These are phyloP conservation scores for Umbelopsis isabellina DNA, from an alignment of 192 early-diverging fungal species.

Conservation along the genomic window DNA sequence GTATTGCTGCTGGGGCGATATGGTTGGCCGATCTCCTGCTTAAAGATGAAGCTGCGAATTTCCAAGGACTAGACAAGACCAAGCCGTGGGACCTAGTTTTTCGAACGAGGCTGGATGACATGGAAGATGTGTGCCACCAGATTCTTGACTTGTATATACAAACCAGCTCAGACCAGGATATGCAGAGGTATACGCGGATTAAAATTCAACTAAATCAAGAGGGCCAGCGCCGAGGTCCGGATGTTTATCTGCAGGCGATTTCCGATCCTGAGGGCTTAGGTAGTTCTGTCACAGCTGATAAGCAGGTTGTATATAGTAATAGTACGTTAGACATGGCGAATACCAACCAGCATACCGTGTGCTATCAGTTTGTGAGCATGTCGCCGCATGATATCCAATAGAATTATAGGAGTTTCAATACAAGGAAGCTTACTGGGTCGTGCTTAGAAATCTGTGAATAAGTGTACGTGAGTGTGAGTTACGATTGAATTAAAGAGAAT, in stretches of 20 bases:
- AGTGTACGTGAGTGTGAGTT: not conserved
- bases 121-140: slow-evolving; percentile 60
- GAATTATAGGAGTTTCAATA: slow-evolving; percentile 9
- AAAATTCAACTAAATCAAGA: slow-evolving; percentile 56
- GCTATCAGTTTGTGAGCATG: slow-evolving; percentile 32
- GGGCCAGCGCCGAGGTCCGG: slow-evolving; percentile 26
- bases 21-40: slow-evolving; percentile 56
- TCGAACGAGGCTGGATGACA: slow-evolving; percentile 53
- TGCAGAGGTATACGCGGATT: slow-evolving; percentile 44
- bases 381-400: slow-evolving; percentile 22
- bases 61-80: slow-evolving; percentile 35
- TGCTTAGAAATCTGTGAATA: slow-evolving; percentile 6
- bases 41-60: slow-evolving; percentile 35
- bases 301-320: slow-evolving; percentile 17
- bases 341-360: slow-evolving; percentile 39
- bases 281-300: slow-evolving; percentile 8
- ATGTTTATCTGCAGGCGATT: slow-evolving; percentile 21
- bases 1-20: slow-evolving; percentile 64
- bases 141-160: slow-evolving; percentile 55
- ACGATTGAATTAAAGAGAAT: not conserved
- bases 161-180: slow-evolving; percentile 36
- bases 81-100: slow-evolving; percentile 55
- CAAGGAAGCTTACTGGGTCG: not conserved
- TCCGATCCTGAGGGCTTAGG: slow-evolving; percentile 8
- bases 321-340: slow-evolving; percentile 33